Evolutionary conservation across 179 eudicot species (phyloP).

Genomic region (Beta macrorhiza): DNA sequence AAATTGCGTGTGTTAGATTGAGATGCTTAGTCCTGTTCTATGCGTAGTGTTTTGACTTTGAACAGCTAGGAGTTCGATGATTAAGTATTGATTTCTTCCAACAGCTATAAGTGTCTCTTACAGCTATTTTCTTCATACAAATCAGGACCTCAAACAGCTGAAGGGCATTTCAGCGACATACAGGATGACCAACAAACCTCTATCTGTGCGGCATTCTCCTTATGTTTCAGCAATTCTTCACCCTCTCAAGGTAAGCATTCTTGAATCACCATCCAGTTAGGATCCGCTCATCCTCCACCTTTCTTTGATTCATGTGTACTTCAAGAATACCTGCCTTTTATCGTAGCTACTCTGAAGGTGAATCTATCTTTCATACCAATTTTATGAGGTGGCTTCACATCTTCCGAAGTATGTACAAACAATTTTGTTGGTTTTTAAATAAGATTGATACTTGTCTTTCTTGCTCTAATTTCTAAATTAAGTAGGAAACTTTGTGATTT

Average conservation of each 20-base stretch:
- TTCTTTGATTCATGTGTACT: not conserved
- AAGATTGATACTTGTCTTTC: not conserved
- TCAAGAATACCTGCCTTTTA: not conserved
- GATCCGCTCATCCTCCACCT: not conserved
- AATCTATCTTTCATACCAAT: not conserved
- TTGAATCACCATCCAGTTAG: not conserved
- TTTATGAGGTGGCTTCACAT: not conserved
- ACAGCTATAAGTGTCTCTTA: not conserved
- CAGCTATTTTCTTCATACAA: slow-evolving; percentile 3
- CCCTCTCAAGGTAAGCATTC: slow-evolving; percentile 67
- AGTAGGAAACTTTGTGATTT: not conserved
- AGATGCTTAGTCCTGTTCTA: not conserved
- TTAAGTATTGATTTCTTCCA: not conserved
- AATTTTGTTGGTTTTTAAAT: not conserved
- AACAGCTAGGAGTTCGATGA: not conserved
- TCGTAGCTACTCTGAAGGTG: not conserved
- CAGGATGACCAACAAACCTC: slow-evolving; percentile 96
- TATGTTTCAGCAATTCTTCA: slow-evolving; percentile 79
- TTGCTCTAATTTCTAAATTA: not conserved
- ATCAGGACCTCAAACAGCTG: slow-evolving; percentile 81
- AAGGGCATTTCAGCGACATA: slow-evolving; percentile 88
- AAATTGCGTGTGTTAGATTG: not conserved
- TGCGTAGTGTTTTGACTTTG: not conserved
- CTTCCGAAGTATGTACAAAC: not conserved
- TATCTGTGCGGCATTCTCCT: slow-evolving; percentile 82